Evolutionary conservation across 1,284 basidiomycete genomes (phyloP).

Genomic region (Sanghuangporus baumii): DNA sequence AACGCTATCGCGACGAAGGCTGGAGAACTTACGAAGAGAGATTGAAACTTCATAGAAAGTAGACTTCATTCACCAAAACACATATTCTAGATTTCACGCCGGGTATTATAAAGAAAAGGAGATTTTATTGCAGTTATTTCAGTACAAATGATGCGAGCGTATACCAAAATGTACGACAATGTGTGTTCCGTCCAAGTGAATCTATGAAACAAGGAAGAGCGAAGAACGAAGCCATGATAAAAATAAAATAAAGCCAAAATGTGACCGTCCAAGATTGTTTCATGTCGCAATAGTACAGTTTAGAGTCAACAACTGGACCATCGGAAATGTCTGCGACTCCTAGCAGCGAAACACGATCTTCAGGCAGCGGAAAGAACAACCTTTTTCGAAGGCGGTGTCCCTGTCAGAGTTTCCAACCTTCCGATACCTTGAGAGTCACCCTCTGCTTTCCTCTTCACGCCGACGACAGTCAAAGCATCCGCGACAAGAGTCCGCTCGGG

Average conservation of each 20-base stretch:
- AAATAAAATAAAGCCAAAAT: slow-evolving; percentile 1
- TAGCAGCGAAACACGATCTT: background rate
- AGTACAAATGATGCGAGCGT: slow-evolving; percentile 7
- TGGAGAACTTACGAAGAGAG: slow-evolving; percentile 77
- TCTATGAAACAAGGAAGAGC: slow-evolving; percentile 1
- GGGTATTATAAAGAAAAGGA: background rate
- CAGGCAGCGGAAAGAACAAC: slow-evolving; percentile 10
- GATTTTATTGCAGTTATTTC: slow-evolving; percentile 7
- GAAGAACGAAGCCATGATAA: background rate
- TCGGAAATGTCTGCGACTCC: background rate
- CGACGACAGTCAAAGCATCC: slow-evolving; percentile 11
- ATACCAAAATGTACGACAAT: slow-evolving; percentile 8
- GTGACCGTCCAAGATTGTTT: background rate
- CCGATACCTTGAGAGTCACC: slow-evolving; percentile 16
- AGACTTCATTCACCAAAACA: background rate
- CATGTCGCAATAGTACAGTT: background rate
- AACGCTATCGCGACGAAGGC: slow-evolving; percentile 80
- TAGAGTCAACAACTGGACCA: background rate
- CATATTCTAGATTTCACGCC: background rate
- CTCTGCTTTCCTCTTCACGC: slow-evolving; percentile 28
- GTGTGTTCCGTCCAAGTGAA: background rate
- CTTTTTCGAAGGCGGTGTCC: slow-evolving; percentile 23
- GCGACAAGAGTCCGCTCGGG: slow-evolving; percentile 15
- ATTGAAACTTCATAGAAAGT: background rate
- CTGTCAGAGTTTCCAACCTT: slow-evolving; percentile 11